Conservation (phyloP, 148 eudicot species). For the Rhododendron henanense region DNA sequence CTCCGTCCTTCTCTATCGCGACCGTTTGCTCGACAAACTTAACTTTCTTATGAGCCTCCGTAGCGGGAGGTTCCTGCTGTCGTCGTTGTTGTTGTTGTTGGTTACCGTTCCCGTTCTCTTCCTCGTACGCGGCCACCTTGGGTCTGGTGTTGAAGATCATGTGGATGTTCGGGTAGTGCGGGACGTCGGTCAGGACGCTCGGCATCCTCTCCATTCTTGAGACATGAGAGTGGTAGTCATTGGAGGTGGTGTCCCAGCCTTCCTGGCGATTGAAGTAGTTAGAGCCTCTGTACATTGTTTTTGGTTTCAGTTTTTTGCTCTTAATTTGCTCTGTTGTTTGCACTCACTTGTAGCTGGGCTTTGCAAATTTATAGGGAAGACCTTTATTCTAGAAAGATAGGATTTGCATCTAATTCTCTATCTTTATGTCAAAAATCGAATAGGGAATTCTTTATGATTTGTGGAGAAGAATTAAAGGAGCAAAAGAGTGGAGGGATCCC, state of each 20-base stretch:
- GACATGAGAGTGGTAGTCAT: slow-evolving; percentile 17
- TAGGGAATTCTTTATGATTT: background rate
- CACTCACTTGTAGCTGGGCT: background rate
- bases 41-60: slow-evolving; percentile 25
- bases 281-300: slow-evolving; percentile 3
- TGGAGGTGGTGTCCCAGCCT: slow-evolving; percentile 2
- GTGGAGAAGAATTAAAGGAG: background rate
- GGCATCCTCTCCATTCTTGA: slow-evolving; percentile 12
- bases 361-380: background rate
- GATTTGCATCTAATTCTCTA: slow-evolving; percentile 30
- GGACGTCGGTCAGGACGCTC: slow-evolving; percentile 10
- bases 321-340: background rate
- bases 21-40: slow-evolving; percentile 20
- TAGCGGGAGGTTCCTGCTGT: background rate
- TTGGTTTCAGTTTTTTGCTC: background rate
- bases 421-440: slow-evolving; percentile 3
- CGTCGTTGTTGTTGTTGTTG: background rate
- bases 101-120: background rate
- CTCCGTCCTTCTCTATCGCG: background rate
- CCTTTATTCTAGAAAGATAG: slow-evolving; percentile 19
- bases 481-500: background rate
- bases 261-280: background rate
- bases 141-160: slow-evolving; percentile 11
- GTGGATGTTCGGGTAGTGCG: slow-evolving; percentile 19
- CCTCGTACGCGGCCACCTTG: background rate